A percentile compares a stretch with the other conserved stretches of the same genome.
Conservation (phyloP, 257 asterid genomes). For the Penstemon eatonii region DNA sequence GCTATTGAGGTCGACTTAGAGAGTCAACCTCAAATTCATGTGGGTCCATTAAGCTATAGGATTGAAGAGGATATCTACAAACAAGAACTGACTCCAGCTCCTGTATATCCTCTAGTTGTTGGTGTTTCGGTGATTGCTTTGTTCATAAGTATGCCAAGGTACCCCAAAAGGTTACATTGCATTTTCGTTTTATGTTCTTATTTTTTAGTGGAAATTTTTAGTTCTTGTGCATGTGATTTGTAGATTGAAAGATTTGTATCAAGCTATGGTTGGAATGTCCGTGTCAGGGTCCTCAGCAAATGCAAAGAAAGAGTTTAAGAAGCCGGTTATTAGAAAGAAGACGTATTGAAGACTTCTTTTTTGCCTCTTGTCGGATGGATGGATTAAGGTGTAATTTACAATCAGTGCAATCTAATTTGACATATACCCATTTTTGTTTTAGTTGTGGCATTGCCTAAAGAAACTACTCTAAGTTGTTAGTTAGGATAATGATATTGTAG, state of each 20-base stretch:
- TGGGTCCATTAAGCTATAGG: constrained; percentile 73
- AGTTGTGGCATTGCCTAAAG: constrained; percentile 12
- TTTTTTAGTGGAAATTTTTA: constrained; percentile 17
- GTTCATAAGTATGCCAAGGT: constrained; percentile 92
- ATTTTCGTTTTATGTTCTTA: not conserved
- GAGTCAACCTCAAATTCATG: constrained; percentile 61
- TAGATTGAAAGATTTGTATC: constrained; percentile 76
- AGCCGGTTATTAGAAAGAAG: constrained; percentile 56
- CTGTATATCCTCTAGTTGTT: constrained; percentile 77
- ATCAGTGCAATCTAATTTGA: not conserved
- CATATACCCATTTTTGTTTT: constrained; percentile 11
- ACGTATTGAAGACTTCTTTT: constrained; percentile 44
- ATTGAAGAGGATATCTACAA: constrained; percentile 65
- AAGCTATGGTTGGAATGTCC: constrained; percentile 45
- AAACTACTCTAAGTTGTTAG: not conserved
- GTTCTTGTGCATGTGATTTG: constrained; percentile 11
- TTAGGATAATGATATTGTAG: not conserved
- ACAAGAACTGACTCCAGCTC: constrained; percentile 92
- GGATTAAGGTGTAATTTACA: constrained; percentile 1
- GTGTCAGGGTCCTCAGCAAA: constrained; percentile 37
- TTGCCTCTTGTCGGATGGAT: not conserved
- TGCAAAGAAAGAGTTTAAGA: constrained; percentile 70
- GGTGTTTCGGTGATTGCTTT: constrained; percentile 72
- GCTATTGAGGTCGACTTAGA: constrained; percentile 76
- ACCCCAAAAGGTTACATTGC: constrained; percentile 11